Conservation (phyloP, 2,329 filamentous ascomycete genomes). For the Kalmusia sp. region DNA sequence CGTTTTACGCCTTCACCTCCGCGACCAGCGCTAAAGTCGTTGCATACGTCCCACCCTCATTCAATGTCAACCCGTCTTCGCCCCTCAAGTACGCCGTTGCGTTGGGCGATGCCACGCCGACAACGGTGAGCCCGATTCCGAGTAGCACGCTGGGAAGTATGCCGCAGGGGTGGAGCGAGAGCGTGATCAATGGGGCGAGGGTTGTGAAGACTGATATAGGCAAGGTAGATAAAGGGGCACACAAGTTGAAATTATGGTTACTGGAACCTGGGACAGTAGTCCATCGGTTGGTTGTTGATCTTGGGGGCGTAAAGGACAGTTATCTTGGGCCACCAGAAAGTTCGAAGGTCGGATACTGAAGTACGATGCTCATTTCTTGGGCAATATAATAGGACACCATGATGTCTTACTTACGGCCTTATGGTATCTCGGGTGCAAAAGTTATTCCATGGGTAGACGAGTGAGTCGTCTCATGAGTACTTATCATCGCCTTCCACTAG, state of each 20-base stretch:
- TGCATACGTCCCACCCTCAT: conserved; percentile 46
- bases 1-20: conserved; percentile 24
- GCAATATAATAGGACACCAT: no score
- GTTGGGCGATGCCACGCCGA: conserved; percentile 44
- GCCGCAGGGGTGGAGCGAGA: conserved; percentile 55
- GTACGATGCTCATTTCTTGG: background rate
- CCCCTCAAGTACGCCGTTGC: conserved; percentile 57
- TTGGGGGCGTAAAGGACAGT: conserved; percentile 26
- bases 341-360: conserved; percentile 9
- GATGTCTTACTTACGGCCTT: no score
- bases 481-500: background rate
- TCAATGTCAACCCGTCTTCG: conserved; percentile 57
- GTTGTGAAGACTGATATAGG: conserved; percentile 43
- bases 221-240: conserved; percentile 24
- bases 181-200: conserved; percentile 58
- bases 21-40: conserved; percentile 29
- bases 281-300: conserved; percentile 25
- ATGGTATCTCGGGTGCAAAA: no score
- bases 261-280: conserved; percentile 18
- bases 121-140: conserved; percentile 33
- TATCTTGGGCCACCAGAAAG: conserved; percentile 28
- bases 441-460: background rate
- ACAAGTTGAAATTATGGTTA: conserved; percentile 48
- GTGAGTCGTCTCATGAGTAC: no score
- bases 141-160: conserved; percentile 38